Base-by-base conservation (phyloP, 345 rosid genomes). In the Carallia pectinifolia region DNA sequence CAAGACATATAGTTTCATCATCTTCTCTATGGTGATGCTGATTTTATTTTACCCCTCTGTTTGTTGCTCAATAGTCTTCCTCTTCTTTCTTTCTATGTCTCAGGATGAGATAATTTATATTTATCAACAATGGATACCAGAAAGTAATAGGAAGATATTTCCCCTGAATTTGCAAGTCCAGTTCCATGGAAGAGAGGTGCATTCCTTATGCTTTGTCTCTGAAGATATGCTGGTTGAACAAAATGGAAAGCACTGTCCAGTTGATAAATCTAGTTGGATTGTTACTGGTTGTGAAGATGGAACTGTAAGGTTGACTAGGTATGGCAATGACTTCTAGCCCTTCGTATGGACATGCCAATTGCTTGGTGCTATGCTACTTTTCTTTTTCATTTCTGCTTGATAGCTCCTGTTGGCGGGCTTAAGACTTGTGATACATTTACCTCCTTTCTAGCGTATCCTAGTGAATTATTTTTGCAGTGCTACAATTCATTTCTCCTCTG, bases 251-350 rank as follows among this genome's bases (percentile, higher is more conserved):
- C 52, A 69, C 58, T 23, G 54, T 60, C 65, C 62, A 71, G 80
- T 68, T 64, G 79, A 71, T 63, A 79, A 64, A 61, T 79, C 87
- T 40, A 86, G 89, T 76, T 95, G 99, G 97, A 78, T 95, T 82
- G 91, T 91, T 62, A 90, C 99, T 73, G 97, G 99, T 37, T 92
- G 97, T 83, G 97, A 95, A 83, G 97, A 92, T 85, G 97, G 99
- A 81, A 89, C 97, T 63, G 97, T 95, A 76, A 89, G 99, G 80
- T 79, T 95, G 86, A 92, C 96, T 55, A 84, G 91, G 98, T 94
- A 80, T 67, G 75, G 36, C 58, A 18, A 48, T 47, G 7, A 15
- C 58, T 40, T 16, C 8, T 30, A 15, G 54, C 48, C 61, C 10
- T 34, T 53, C 48, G 44, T 37, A 56, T n/a, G 29, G 17, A 44